Percentiles rank a stretch among this genome's conserved stretches.
These are phyloP conservation scores for Juglanconis sp. DNA, from an alignment of 2,329 filamentous ascomycete genomes.

Conservation along the genomic window DNA sequence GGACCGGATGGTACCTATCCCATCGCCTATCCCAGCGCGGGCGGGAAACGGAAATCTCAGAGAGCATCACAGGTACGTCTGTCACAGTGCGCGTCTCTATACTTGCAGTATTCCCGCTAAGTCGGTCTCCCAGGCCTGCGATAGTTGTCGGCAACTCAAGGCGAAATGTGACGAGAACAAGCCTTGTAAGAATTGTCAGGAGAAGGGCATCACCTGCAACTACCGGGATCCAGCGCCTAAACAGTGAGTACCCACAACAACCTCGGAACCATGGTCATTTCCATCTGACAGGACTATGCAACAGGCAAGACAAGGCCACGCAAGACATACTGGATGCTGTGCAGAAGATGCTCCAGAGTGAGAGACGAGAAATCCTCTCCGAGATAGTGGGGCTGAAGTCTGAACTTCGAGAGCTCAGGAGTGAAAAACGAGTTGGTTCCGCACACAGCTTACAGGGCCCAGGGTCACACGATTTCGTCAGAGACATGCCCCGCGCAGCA, in stretches of 20 bases:
- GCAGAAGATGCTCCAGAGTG: slow-evolving; percentile 31
- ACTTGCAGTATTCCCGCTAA: neutral
- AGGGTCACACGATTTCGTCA: neutral
- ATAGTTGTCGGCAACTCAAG: slow-evolving; percentile 82
- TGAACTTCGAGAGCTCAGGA: slow-evolving; percentile 19
- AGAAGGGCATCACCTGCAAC: slow-evolving; percentile 78
- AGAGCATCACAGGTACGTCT: slow-evolving; percentile 58
- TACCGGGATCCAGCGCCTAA: slow-evolving; percentile 90
- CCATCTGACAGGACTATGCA: neutral
- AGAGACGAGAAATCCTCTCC: slow-evolving; percentile 23
- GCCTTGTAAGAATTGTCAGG: slow-evolving; percentile 81
- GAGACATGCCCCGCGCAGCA: slow-evolving; percentile 1
- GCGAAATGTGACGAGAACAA: slow-evolving; percentile 88
- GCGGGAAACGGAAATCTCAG: slow-evolving; percentile 60
- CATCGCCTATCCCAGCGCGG: slow-evolving; percentile 40
- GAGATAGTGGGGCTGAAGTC: slow-evolving; percentile 32
- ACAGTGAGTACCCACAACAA: slow-evolving; percentile 58
- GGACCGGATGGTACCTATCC: slow-evolving; percentile 38
- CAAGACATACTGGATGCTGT: slow-evolving; percentile 60
- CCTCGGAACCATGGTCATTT: neutral
- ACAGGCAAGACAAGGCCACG: slow-evolving; percentile 57
- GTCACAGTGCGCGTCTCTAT: slow-evolving; percentile 1
- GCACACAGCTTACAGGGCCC: slow-evolving; percentile 4
- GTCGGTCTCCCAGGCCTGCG: slow-evolving; percentile 66
- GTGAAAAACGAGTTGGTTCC: slow-evolving; percentile 1